phyloP scores from a whole-genome alignment of 2,329 filamentous ascomycete species.

The Trichoderma aggressivum region DNA sequence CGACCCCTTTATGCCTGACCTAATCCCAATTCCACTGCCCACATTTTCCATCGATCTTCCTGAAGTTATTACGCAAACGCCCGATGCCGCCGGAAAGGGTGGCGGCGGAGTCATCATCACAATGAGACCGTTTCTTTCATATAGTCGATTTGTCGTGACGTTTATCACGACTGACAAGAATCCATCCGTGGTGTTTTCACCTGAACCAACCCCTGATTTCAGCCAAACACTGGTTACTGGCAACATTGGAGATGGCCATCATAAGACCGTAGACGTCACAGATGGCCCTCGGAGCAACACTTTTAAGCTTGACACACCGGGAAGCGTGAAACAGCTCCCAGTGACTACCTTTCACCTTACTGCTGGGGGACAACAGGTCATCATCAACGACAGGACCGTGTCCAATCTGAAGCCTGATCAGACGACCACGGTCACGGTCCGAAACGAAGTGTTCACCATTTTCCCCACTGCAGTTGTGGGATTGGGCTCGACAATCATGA shows the following conservation, averaged over 20 bases:
- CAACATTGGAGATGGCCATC: slow-evolving; percentile 17
- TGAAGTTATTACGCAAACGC: not conserved
- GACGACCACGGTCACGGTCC: slow-evolving; percentile 43
- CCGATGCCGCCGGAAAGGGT: not conserved
- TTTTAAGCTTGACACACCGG: not conserved
- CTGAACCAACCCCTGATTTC: slow-evolving; percentile 39
- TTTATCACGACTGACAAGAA: slow-evolving; percentile 55
- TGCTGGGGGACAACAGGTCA: slow-evolving; percentile 43
- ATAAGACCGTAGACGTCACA: slow-evolving; percentile 20
- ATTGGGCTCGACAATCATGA: slow-evolving; percentile 42
- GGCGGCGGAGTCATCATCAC: slow-evolving; percentile 3
- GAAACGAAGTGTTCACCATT: slow-evolving; percentile 45
- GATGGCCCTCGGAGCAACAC: not conserved
- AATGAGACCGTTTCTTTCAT: not conserved
- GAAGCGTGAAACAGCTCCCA: slow-evolving; percentile 10
- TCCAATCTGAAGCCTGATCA: slow-evolving; percentile 35
- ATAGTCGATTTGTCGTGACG: slow-evolving; percentile 34
- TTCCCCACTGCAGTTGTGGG: slow-evolving; percentile 45
- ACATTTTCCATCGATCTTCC: not conserved
- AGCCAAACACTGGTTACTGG: slow-evolving; percentile 24
- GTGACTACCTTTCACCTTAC: slow-evolving; percentile 39
- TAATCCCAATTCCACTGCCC: not conserved
- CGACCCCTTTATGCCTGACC: not conserved
- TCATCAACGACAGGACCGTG: slow-evolving; percentile 48
- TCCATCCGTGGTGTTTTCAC: slow-evolving; percentile 45